These are phyloP conservation scores for Oligophagozyma castellii DNA, from an alignment of 1,139 yeast species.

Conservation along the genomic window DNA sequence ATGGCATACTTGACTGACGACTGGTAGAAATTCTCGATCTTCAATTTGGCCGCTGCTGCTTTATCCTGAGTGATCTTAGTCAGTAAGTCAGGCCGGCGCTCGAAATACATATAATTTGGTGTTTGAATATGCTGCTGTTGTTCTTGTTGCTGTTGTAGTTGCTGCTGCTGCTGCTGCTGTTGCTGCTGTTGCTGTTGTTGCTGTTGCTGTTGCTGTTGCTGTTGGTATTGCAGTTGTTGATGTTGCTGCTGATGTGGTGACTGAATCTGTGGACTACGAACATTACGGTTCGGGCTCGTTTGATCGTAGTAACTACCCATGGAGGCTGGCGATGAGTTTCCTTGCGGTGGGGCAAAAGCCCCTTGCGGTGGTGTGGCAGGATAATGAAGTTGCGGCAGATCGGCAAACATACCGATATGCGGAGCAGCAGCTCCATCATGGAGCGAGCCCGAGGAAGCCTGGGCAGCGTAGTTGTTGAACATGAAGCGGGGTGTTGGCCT, in stretches of 20 bases:
- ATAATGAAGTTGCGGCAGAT: conserved; percentile 18
- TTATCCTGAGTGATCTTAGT: conserved; percentile 56
- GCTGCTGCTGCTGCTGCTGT: conserved; percentile 12
- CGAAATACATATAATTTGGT: conserved; percentile 52
- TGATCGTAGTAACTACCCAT: conserved; percentile 7
- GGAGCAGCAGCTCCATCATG: too few relatives aligned
- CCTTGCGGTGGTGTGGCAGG: conserved; percentile 19
- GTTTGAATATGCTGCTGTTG: conserved; percentile 8
- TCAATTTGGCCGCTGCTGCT: conserved; percentile 59
- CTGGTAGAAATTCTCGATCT: conserved; percentile 61
- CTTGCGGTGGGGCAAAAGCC: neutral
- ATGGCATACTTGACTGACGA: conserved; percentile 70
- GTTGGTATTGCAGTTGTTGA: conserved; percentile 2
- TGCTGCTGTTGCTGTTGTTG: conserved; percentile 7
- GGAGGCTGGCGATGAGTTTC: conserved; percentile 13
- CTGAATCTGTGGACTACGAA: conserved; percentile 5
- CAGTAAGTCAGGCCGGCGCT: conserved; percentile 71
- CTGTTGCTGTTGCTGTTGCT: conserved; percentile 10
- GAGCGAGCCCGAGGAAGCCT: too few relatives aligned
- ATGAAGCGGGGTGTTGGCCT: too few relatives aligned
- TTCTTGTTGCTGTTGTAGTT: conserved; percentile 12
- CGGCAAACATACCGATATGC: conserved; percentile 21
- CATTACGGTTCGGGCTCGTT: conserved; percentile 14
- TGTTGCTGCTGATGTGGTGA: conserved; percentile 10
- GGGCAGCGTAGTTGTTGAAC: too few relatives aligned